Evolutionary conservation across 768 basidiomycete species (phyloP).

Genomic region (Suillus bovinus): DNA sequence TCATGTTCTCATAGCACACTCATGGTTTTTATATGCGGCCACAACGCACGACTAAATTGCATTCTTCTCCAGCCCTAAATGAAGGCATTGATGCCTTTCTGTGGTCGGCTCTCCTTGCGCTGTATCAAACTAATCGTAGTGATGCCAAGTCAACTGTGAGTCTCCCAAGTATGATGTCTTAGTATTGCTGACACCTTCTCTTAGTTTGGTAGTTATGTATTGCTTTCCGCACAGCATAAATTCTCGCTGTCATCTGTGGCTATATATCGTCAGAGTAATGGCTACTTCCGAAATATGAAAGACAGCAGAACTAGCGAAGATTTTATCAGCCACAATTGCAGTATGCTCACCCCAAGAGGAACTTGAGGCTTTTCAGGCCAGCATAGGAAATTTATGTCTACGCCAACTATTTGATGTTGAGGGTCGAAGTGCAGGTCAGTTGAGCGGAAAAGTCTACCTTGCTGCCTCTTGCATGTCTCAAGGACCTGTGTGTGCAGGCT

Average conservation of each 20-base stretch:
- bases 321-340: too few species aligned
- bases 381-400: conserved; percentile 42
- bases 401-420: background rate
- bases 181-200: background rate
- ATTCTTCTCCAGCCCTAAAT: conserved; percentile 51
- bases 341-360: conserved; percentile 64
- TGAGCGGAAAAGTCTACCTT: conserved; percentile 56
- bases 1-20: conserved; percentile 64
- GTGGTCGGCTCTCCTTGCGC: conserved; percentile 62
- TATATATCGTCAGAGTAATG: conserved; percentile 53
- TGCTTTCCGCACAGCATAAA: conserved; percentile 68
- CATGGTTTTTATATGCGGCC: conserved; percentile 80
- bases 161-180: background rate
- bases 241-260: conserved; percentile 58
- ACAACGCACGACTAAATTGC: conserved; percentile 79
- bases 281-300: conserved; percentile 35
- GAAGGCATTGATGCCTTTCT: conserved; percentile 67
- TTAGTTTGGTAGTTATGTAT: conserved; percentile 73
- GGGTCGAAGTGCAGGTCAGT: conserved; percentile 37
- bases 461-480: conserved; percentile 47
- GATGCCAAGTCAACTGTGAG: conserved; percentile 55
- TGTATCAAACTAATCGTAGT: conserved; percentile 47
- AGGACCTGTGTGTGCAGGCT: conserved; percentile 37
- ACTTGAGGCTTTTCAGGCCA: conserved; percentile 45
- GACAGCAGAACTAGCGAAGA: conserved; percentile 46